These are phyloP conservation scores for Drechmeria coniospora DNA, from an alignment of 2,329 filamentous ascomycete genomes.

Conservation along the genomic window DNA sequence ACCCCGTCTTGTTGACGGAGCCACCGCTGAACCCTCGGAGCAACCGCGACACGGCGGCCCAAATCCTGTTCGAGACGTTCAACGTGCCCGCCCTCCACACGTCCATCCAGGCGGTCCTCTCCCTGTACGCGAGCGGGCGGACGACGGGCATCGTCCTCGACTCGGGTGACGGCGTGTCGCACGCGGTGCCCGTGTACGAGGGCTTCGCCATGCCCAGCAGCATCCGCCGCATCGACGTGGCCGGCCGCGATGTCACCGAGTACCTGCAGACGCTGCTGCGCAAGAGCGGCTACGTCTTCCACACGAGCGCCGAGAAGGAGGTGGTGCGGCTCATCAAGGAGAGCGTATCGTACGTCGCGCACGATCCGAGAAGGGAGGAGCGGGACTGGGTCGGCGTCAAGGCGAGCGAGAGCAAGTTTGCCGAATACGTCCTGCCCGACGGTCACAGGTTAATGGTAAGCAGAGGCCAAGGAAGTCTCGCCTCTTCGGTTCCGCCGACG, in stretches of 20 bases:
- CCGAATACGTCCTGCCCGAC: constrained; percentile 83
- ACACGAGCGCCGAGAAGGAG: constrained; percentile 97
- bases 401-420: constrained; percentile 58
- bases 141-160: constrained; percentile 95
- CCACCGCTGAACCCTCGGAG: constrained; percentile 87
- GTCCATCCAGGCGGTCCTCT: constrained; percentile 92
- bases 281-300: constrained; percentile 87
- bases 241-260: constrained; percentile 90
- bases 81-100: constrained; percentile 94
- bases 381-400: constrained; percentile 85
- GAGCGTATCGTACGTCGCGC: constrained; percentile 77
- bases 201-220: constrained; percentile 94
- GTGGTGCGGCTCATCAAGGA: constrained; percentile 97
- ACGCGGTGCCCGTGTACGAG: constrained; percentile 94
- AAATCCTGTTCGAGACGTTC: constrained; percentile 97
- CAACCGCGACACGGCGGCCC: constrained; percentile 90
- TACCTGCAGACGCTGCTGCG: constrained; percentile 80
- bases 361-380: constrained; percentile 85
- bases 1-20: constrained; percentile 91
- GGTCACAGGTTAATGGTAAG: constrained; percentile 79
- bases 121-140: constrained; percentile 85
- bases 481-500: no score
- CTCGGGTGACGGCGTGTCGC: constrained; percentile 88
- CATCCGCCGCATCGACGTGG: constrained; percentile 90
- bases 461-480: no score